Evolutionary conservation across 1,284 basidiomycete species (phyloP).

Genomic region (Marasmius sp.): DNA sequence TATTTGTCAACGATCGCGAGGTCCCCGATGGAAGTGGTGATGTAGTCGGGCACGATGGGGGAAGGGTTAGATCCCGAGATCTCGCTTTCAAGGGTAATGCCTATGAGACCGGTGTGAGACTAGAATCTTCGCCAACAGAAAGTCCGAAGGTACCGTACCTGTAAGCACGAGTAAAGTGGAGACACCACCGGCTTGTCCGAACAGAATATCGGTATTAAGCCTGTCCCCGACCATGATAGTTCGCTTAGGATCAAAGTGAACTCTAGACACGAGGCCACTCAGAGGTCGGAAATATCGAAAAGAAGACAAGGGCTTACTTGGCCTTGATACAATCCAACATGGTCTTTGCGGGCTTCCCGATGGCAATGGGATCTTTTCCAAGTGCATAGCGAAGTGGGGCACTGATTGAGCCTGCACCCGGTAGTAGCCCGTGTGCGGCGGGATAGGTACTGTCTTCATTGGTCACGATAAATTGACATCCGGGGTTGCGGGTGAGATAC

Average conservation of each 20-base stretch:
- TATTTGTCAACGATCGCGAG: slow-evolving; percentile 38
- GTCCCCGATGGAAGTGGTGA: slow-evolving; percentile 80
- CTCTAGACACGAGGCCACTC: slow-evolving; percentile 41
- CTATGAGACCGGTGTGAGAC: slow-evolving; percentile 34
- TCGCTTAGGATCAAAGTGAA: slow-evolving; percentile 79
- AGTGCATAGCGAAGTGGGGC: slow-evolving; percentile 80
- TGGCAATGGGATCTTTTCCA: slow-evolving; percentile 71
- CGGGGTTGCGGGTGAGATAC: slow-evolving; percentile 80
- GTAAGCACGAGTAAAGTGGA: slow-evolving; percentile 91
- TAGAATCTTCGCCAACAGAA: neutral
- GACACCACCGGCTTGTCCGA: slow-evolving; percentile 85
- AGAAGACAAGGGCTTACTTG: slow-evolving; percentile 60
- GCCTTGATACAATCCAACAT: slow-evolving; percentile 96
- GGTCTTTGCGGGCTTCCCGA: slow-evolving; percentile 89
- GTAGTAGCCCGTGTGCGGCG: slow-evolving; percentile 76
- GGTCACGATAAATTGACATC: slow-evolving; percentile 87
- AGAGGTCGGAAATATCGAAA: neutral
- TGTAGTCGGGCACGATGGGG: slow-evolving; percentile 74
- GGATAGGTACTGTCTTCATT: slow-evolving; percentile 95
- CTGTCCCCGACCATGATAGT: slow-evolving; percentile 97
- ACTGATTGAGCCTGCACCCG: slow-evolving; percentile 84
- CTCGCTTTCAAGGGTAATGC: slow-evolving; percentile 72
- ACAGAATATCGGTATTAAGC: slow-evolving; percentile 92
- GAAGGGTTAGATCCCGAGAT: slow-evolving; percentile 73
- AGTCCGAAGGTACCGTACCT: slow-evolving; percentile 46